Conservation (phyloP, 176 grass and related monocot genomes). For the Aegilops tauschii region DNA sequence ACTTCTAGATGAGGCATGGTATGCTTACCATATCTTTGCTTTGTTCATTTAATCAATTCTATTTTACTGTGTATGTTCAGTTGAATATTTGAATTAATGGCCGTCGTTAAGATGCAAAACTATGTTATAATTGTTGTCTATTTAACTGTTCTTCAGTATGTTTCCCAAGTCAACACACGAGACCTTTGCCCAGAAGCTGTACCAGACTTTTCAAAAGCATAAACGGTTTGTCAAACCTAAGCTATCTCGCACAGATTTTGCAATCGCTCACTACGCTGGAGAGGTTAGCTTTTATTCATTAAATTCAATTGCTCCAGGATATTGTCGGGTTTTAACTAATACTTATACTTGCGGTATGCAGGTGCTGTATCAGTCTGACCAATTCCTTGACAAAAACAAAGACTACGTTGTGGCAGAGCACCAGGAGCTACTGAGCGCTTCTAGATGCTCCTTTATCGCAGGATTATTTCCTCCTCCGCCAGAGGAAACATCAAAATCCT, state of each 20-base stretch:
- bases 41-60: constrained; percentile 27
- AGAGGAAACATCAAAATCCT: constrained; percentile 91
- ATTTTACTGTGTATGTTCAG: not conserved
- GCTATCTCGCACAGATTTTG: constrained; percentile 94
- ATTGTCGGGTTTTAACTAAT: constrained; percentile 3
- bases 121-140: constrained; percentile 20
- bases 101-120: constrained; percentile 2
- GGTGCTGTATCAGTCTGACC: constrained; percentile 91
- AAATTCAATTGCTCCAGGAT: constrained; percentile 8
- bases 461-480: constrained; percentile 81
- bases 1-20: constrained; percentile 99
- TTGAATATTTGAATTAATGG: constrained; percentile 26
- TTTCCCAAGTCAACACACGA: constrained; percentile 98
- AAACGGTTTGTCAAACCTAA: constrained; percentile 95
- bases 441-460: constrained; percentile 89
- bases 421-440: constrained; percentile 84
- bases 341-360: constrained; percentile 30
- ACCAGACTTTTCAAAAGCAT: constrained; percentile 88
- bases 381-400: constrained; percentile 98
- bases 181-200: constrained; percentile 97
- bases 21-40: constrained; percentile 26
- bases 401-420: constrained; percentile 99
- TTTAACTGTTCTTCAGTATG: constrained; percentile 61
- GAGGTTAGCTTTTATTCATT: constrained; percentile 57
- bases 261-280: constrained; percentile 87